Base-by-base conservation (phyloP, 2,329 filamentous ascomycete species). In the Pseudocercospora musae region DNA sequence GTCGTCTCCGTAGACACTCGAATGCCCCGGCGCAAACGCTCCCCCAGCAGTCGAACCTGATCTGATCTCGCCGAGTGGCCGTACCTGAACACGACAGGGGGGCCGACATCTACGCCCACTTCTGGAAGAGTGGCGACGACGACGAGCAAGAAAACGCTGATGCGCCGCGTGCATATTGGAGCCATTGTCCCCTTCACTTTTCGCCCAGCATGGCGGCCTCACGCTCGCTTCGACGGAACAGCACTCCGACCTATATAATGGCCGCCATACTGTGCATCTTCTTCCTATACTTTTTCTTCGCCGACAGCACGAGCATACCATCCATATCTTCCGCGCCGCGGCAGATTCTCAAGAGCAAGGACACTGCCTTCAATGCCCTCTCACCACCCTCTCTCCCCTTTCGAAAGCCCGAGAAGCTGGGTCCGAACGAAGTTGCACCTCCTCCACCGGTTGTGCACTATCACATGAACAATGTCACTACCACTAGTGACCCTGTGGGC, bases 391-490 rank as follows among this genome's bases (percentile, higher is more conserved):
- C 89, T 21, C 86, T 89, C 62, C 87, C 89, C 33, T 91, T 91
- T 78, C 83, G 85, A 72, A 93, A 92, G 74, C 80, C 84, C 23
- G 79, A 78, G 60, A 77, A 76, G n/a, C 85, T 86, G 68, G 76
- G 76, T 27, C 75, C 79, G 78, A 62, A 84, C 81, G 76, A 79
- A 79, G 49, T 84, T 81, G 73, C 83, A 75, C 62, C 82, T 78
- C 89, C 92, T 54, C 92, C 94, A 58, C 93, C 94, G 8, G 93
- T 99, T 52, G 86, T 91, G 40, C 92, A 91, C 76, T 98, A 97
- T 81, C 87, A 96, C 76, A 89, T 99, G 78, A 98, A 98, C 82
- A 93, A 94, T 78, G 86, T 98, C 70, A 97, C 93, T 48, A 91
- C 91, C 62, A 90, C 93, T 20, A 76, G 83, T 57, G 84, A 90